Percentiles rank a stretch among this genome's conserved stretches.
Conservation (phyloP, 805 yeast species). For the Starmerella sirachaensis region DNA sequence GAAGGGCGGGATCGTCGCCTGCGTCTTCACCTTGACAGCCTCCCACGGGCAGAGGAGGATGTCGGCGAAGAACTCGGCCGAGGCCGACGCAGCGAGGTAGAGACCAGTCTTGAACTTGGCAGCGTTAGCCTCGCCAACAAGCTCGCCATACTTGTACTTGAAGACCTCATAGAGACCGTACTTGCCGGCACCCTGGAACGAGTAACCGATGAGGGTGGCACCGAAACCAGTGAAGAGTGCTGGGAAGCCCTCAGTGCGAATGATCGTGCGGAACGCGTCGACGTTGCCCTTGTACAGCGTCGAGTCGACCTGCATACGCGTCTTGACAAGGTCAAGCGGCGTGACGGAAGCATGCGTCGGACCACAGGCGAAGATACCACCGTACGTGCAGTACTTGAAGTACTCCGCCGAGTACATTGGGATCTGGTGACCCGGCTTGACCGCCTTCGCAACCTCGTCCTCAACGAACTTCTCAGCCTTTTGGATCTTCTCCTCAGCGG, state of each 20-base stretch:
- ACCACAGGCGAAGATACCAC: slow-evolving; percentile 80
- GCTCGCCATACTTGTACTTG: slow-evolving; percentile 61
- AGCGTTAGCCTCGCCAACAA: slow-evolving; percentile 52
- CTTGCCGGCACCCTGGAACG: slow-evolving; percentile 93
- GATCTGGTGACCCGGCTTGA: slow-evolving; percentile 32
- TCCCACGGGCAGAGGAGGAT: slow-evolving; percentile 84
- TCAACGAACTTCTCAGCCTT: slow-evolving; percentile 25
- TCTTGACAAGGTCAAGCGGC: slow-evolving; percentile 86
- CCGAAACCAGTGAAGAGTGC: slow-evolving; percentile 80
- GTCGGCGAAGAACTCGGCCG: slow-evolving; percentile 91
- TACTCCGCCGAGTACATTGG: slow-evolving; percentile 49
- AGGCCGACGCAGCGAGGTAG: slow-evolving; percentile 73
- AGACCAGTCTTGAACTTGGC: slow-evolving; percentile 57
- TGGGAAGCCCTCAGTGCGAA: slow-evolving; percentile 57
- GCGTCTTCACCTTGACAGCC: slow-evolving; percentile 86
- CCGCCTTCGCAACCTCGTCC: slow-evolving; percentile 28
- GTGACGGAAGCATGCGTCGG: slow-evolving; percentile 92
- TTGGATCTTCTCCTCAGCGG: slow-evolving; percentile 22
- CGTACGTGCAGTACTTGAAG: slow-evolving; percentile 61
- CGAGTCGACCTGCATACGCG: slow-evolving; percentile 81
- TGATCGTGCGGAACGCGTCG: slow-evolving; percentile 65
- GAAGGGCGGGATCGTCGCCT: slow-evolving; percentile 82
- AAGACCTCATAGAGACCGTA: slow-evolving; percentile 89
- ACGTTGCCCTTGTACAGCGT: slow-evolving; percentile 58
- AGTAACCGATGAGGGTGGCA: slow-evolving; percentile 85